Evolutionary conservation across 345 rosid genomes (phyloP), one percentile per base, ranked within the genome.

Genomic region (Capsella bursapastoris): DNA sequence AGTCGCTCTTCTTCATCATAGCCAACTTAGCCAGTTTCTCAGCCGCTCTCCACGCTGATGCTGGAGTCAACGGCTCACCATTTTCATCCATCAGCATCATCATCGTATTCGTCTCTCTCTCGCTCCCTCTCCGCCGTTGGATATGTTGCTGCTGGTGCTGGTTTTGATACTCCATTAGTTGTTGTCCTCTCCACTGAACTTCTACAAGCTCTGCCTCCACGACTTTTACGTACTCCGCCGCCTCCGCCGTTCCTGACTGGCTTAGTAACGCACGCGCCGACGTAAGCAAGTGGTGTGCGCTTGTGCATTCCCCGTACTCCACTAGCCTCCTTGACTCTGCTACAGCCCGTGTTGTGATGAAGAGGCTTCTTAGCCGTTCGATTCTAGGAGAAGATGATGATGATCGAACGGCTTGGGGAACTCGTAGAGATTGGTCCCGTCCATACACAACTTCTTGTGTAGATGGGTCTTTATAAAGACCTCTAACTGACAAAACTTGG

Each of bases 11-110:
- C 83, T 87, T 93, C 92, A 84, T 83, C 57, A 88, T 82, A 45
- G 97, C 97, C 57, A 90, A 78, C 77, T 90, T 89, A 63, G 98
- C 98, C 83, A 93, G 63, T 76, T 81, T 88, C 88, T 93, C 97
- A 40, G 97, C 98, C 28, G 97, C 90, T 80, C 96, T 82, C 98
- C 97, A 89, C 60, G 97, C 93, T 64, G 96, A 88, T 0, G 88
- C 79, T 16, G 93, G 97, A 25, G 98, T 90, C 28, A 88, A 87
- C 79, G 89, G 89, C 86, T 93, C 94, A 25, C 89, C 94, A 14
- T 85, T 80, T 74, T 93, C 98, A 16, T 89, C 98, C 31, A 53
- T 81, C 78, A 74, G 37, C 16, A 71, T 78, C 85, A 18, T 68
- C 53, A 27, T 16, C 51, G 16, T 56, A 12, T 14, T 13, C 13